Evolutionary conservation across 306 rosid genomes (phyloP).

Genomic region (Leucaena leucocephala): DNA sequence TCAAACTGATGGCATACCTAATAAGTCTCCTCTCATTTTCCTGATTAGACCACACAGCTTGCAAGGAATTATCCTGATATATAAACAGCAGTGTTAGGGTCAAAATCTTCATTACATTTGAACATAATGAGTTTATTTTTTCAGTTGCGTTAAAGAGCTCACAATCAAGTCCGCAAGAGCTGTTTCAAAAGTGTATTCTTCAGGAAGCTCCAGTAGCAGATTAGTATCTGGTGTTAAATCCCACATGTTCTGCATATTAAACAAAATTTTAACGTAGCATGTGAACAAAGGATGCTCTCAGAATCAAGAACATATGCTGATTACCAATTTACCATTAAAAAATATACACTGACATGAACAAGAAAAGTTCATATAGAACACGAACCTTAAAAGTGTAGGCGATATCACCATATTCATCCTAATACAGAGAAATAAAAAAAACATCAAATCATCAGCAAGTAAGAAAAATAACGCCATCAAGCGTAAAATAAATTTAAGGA

Average conservation of each 20-base stretch:
- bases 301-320: conserved; percentile 3
- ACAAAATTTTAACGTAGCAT: conserved; percentile 3
- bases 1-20: conserved; percentile 36
- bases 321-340: neutral
- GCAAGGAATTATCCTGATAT: conserved; percentile 71
- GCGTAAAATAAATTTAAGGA: neutral
- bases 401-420: conserved; percentile 43
- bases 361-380: neutral
- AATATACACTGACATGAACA: neutral
- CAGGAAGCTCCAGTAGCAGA: conserved; percentile 56
- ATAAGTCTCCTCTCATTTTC: conserved; percentile 40
- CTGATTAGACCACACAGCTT: conserved; percentile 64
- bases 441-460: neutral
- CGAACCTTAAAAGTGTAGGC: conserved; percentile 50
- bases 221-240: conserved; percentile 69
- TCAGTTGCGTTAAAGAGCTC: conserved; percentile 32
- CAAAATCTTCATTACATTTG: neutral
- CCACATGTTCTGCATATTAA: conserved; percentile 65
- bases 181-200: conserved; percentile 58
- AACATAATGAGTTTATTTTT: neutral
- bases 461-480: conserved; percentile 20
- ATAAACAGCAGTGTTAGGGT: conserved; percentile 24
- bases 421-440: conserved; percentile 23
- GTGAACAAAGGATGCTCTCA: neutral
- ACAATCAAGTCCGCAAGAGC: conserved; percentile 76